Evolutionary conservation across 2,329 filamentous ascomycete genomes (phyloP).

Genomic region (Fusarium succisae): DNA sequence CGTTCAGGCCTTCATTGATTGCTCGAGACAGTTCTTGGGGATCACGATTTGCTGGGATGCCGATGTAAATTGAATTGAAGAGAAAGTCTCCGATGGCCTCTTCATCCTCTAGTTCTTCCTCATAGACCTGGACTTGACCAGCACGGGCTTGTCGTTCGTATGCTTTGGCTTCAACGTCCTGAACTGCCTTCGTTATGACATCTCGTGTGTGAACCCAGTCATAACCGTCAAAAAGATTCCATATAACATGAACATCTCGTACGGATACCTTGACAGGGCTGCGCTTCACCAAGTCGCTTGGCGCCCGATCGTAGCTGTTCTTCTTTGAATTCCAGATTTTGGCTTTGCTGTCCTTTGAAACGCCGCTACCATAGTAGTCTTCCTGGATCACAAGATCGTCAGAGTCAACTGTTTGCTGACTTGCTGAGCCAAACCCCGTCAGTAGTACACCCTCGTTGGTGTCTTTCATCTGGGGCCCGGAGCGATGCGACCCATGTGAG

Average conservation of each 20-base stretch:
- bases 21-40: constrained; percentile 81
- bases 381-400: constrained; percentile 78
- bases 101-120: constrained; percentile 81
- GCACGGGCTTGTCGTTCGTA: constrained; percentile 74
- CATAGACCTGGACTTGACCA: constrained; percentile 66
- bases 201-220: constrained; percentile 93
- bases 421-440: constrained; percentile 45
- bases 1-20: constrained; percentile 90
- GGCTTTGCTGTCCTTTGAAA: constrained; percentile 70
- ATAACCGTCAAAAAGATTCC: constrained; percentile 98
- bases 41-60: constrained; percentile 86
- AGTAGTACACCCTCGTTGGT: constrained; percentile 50
- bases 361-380: constrained; percentile 76
- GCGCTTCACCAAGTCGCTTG: constrained; percentile 66
- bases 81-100: constrained; percentile 92
- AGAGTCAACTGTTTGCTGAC: constrained; percentile 59
- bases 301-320: constrained; percentile 76
- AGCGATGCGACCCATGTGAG: constrained; percentile 34
- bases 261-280: constrained; percentile 82
- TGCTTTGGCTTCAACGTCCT: constrained; percentile 85
- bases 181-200: constrained; percentile 85
- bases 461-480: constrained; percentile 46
- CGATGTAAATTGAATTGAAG: constrained; percentile 99
- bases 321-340: constrained; percentile 83
- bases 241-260: constrained; percentile 91